Evolutionary conservation across 2,329 filamentous ascomycete species (phyloP).

Genomic region (Elsinoe ampelina): DNA sequence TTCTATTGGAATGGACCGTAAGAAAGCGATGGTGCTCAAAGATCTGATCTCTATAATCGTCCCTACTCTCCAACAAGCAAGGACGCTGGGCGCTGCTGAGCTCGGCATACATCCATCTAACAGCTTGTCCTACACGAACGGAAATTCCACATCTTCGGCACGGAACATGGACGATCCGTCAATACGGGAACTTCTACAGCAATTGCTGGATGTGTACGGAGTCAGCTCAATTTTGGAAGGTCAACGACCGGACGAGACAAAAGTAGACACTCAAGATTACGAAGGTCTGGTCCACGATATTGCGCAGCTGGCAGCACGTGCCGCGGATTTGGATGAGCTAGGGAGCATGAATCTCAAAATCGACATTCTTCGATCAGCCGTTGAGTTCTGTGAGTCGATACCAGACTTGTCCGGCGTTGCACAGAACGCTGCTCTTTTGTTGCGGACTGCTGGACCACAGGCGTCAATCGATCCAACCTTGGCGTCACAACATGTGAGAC

Average conservation of each 20-base stretch:
- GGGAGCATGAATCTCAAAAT: conserved; percentile 75
- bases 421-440: conserved; percentile 71
- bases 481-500: conserved; percentile 47
- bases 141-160: not conserved
- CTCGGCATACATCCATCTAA: conserved; percentile 91
- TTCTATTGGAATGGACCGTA: conserved; percentile 68
- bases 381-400: conserved; percentile 86
- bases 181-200: conserved; percentile 3
- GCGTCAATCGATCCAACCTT: conserved; percentile 22
- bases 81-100: conserved; percentile 89
- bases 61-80: conserved; percentile 76
- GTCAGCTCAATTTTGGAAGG: conserved; percentile 4
- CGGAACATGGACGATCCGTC: not conserved
- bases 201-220: conserved; percentile 15
- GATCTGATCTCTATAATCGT: conserved; percentile 78
- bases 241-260: not conserved
- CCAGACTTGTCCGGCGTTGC: conserved; percentile 89
- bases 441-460: conserved; percentile 66
- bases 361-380: conserved; percentile 78
- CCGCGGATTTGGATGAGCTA: conserved; percentile 38
- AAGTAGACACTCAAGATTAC: not conserved
- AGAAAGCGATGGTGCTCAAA: conserved; percentile 82
- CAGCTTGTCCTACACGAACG: conserved; percentile 63
- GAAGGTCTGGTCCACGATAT: not conserved
- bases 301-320: not conserved